Base-by-base conservation (phyloP, 2,329 filamentous ascomycete species). In the Celoporthe dispersa region DNA sequence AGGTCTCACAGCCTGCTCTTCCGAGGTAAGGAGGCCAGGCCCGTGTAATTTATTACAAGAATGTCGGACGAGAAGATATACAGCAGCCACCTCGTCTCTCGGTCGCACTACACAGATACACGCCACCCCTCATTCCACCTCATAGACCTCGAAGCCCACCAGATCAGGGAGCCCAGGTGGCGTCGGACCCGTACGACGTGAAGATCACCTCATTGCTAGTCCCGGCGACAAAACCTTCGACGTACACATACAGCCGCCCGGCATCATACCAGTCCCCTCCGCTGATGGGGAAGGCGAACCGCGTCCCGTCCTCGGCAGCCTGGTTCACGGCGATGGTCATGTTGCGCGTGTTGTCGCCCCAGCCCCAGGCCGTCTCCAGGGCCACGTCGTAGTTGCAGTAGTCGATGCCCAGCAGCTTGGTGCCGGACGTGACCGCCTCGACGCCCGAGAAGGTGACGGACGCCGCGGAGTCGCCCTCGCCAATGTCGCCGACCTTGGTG, bases 331-430 rank as follows among this genome's bases (percentile, higher is more conserved):
- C 74, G 19, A 87, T 76, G 0, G 84, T 85, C 74, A 86, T 79
- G 67, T 87, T 87, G 0, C 84, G 77, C 0, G 84, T 82, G 72
- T 86, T 87, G 0, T 81, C 79, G 0, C 83, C 85, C 72, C 75
- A 80, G 0, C 73, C 80, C 78, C 84, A 86, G 0, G 82, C 77
- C 0, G 78, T 80, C 1, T 75, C 75, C 22, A 85, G 80, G 0
- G 81, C 79, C 14, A 85, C 78, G 11, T 86, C 84, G 71, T 87
- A 86, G 76, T 87, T 87, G 75, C 86, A 83, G 61, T 82, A 86
- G 73, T 86, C 83, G 16, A 87, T 75, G 0, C 82, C 83, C 0
- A 87, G 70, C 41, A 84, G 80, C 70, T 82, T 81, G 3, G 73
- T 73, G 0, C 81, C 80, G 4, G 71, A 75, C 0, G 75, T 78